Evolutionary conservation across 257 asterid genomes (phyloP).

Genomic region (Ocimum tenuiflorum): DNA sequence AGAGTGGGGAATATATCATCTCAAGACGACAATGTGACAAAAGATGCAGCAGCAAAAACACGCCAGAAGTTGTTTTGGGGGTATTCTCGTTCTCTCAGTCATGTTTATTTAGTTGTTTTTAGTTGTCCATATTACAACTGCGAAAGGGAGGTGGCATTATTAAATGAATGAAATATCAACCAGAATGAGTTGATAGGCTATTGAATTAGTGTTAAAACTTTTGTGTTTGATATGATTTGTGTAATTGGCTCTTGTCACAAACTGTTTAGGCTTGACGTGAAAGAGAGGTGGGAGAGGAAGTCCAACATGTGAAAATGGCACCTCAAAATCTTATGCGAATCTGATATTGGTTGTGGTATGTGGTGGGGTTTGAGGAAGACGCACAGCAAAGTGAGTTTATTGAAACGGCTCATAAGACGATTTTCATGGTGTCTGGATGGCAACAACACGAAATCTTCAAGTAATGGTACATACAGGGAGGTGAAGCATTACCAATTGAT

Average conservation of each 20-base stretch:
- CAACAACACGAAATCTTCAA: neutral
- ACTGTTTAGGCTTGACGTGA: conserved; percentile 57
- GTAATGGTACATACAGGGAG: neutral
- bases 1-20: conserved; percentile 14
- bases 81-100: conserved; percentile 29
- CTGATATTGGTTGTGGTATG: neutral
- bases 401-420: neutral
- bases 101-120: neutral
- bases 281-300: conserved; percentile 86
- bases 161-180: neutral
- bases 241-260: neutral
- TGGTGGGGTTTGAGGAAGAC: neutral
- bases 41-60: conserved; percentile 21
- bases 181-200: neutral
- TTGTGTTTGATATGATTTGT: neutral
- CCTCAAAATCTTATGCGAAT: neutral
- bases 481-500: neutral
- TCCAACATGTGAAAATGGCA: conserved; percentile 62
- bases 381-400: neutral
- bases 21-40: conserved; percentile 24
- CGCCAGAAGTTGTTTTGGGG: conserved; percentile 79
- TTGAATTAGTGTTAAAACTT: neutral
- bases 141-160: neutral
- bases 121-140: neutral
- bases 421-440: neutral